Percentiles rank a stretch among this genome's conserved stretches.
Evolutionary conservation across 129 eudicot species (phyloP).

Genomic region (Flaveria brownii): DNA sequence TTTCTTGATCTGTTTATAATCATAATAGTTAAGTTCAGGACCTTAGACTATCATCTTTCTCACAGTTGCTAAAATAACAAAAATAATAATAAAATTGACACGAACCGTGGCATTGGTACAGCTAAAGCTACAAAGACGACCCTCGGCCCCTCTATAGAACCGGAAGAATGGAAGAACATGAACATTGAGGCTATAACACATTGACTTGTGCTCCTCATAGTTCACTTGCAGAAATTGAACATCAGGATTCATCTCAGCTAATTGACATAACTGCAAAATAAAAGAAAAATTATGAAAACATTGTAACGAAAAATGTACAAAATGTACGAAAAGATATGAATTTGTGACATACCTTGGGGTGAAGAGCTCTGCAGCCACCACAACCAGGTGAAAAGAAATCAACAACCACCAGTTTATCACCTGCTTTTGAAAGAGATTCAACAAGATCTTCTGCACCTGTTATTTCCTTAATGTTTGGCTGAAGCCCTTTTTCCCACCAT

Average conservation of each 20-base stretch:
- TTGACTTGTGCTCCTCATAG: conserved; percentile 74
- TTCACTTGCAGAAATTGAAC: conserved; percentile 74
- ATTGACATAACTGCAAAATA: conserved; percentile 63
- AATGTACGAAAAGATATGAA: background rate
- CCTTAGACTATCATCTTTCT: background rate
- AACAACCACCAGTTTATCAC: conserved; percentile 65
- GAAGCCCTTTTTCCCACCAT: conserved; percentile 83
- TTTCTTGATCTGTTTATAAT: conserved; percentile 60
- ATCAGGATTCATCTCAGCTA: conserved; percentile 82
- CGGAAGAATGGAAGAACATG: conserved; percentile 89
- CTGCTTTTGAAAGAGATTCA: conserved; percentile 56
- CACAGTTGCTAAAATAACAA: background rate
- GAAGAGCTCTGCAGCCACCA: conserved; percentile 89
- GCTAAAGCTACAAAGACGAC: conserved; percentile 85
- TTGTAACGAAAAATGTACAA: background rate
- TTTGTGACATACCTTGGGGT: conserved; percentile 59
- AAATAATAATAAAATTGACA: conserved; percentile 13
- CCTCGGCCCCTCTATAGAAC: conserved; percentile 74
- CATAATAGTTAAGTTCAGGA: background rate
- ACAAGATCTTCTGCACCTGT: conserved; percentile 72
- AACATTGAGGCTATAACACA: conserved; percentile 73
- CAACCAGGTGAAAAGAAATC: conserved; percentile 86
- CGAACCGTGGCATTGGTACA: conserved; percentile 93
- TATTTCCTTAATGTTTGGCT: conserved; percentile 66
- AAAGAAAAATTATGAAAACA: background rate